These are phyloP conservation scores for Fusarium graminum DNA, from an alignment of 2,329 filamentous ascomycete genomes.

Conservation along the genomic window DNA sequence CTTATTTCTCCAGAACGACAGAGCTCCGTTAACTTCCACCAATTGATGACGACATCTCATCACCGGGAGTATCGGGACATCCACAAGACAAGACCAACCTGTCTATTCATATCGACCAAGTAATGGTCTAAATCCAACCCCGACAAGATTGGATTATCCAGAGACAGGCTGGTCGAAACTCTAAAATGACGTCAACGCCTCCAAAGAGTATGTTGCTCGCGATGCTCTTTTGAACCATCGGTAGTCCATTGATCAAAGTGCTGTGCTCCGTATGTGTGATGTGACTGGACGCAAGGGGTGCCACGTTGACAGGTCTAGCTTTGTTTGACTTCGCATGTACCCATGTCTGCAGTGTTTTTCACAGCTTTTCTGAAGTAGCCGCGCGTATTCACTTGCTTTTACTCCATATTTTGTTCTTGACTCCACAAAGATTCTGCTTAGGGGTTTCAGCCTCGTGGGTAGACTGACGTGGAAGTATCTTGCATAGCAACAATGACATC, in stretches of 20 bases:
- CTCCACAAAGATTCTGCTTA: slow-evolving; percentile 6
- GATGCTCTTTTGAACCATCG: slow-evolving; percentile 31
- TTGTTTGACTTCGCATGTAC: slow-evolving; percentile 14
- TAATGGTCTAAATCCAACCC: slow-evolving; percentile 3
- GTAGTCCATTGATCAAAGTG: slow-evolving; percentile 26
- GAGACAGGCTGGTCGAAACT: neutral
- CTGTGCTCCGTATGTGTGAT: slow-evolving; percentile 19
- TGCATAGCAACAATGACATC: slow-evolving; percentile 42
- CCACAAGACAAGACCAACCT: neutral
- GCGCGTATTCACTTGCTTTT: slow-evolving; percentile 18
- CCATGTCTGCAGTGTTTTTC: slow-evolving; percentile 20
- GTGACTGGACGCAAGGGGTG: slow-evolving; percentile 38
- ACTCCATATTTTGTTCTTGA: slow-evolving; percentile 23
- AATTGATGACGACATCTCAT: slow-evolving; percentile 17
- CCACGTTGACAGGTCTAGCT: slow-evolving; percentile 46
- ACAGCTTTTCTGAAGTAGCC: slow-evolving; percentile 18
- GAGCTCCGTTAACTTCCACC: slow-evolving; percentile 32
- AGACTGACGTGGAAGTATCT: slow-evolving; percentile 45
- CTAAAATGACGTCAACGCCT: slow-evolving; percentile 46
- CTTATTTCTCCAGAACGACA: slow-evolving; percentile 6
- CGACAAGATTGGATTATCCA: neutral
- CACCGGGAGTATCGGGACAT: slow-evolving; percentile 5
- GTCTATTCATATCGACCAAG: neutral
- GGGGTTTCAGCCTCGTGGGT: slow-evolving; percentile 48
- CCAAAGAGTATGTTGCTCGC: slow-evolving; percentile 28